These are phyloP conservation scores for Eimeria necatrix DNA, from an alignment of 169 alveolate genomes.

Conservation along the genomic window DNA sequence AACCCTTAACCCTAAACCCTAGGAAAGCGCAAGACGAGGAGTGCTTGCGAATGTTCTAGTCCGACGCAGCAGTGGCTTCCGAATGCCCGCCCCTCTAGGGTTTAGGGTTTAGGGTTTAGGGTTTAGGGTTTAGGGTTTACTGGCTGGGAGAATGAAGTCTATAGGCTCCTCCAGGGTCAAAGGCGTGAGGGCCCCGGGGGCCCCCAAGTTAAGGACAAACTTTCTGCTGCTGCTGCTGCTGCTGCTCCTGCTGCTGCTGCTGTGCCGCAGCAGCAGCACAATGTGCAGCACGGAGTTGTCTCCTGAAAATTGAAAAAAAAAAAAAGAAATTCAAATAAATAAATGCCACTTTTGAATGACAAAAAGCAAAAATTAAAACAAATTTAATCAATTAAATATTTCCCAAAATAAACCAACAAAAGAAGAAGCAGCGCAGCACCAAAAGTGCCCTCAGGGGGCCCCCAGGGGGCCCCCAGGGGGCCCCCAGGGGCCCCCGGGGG, in stretches of 20 bases:
- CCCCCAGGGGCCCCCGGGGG: too few species aligned
- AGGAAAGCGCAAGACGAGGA: neutral
- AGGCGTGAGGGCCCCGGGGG: neutral
- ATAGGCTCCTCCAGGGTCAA: neutral
- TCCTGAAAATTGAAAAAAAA: neutral
- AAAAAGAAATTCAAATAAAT: neutral
- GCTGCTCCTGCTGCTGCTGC: too few species aligned
- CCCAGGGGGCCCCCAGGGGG: too few species aligned
- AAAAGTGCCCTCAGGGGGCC: too few species aligned
- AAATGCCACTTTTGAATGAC: neutral
- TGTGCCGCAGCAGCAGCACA: neutral
- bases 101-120: conserved; percentile 30
- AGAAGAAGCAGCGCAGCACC: too few species aligned
- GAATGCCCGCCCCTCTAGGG: neutral
- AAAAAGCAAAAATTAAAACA: neutral
- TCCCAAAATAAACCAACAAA: too few species aligned
- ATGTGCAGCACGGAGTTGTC: neutral
- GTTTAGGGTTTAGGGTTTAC: conserved; percentile 22
- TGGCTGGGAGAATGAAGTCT: neutral
- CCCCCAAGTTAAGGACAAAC: neutral
- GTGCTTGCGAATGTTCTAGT: neutral
- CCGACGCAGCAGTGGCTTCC: neutral
- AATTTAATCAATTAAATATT: too few species aligned
- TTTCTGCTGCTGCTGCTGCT: too few species aligned
- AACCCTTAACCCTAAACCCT: too few species aligned